Base-by-base conservation (phyloP, 192 early-diverging fungal species). In the Entomortierella chlamydospora region DNA sequence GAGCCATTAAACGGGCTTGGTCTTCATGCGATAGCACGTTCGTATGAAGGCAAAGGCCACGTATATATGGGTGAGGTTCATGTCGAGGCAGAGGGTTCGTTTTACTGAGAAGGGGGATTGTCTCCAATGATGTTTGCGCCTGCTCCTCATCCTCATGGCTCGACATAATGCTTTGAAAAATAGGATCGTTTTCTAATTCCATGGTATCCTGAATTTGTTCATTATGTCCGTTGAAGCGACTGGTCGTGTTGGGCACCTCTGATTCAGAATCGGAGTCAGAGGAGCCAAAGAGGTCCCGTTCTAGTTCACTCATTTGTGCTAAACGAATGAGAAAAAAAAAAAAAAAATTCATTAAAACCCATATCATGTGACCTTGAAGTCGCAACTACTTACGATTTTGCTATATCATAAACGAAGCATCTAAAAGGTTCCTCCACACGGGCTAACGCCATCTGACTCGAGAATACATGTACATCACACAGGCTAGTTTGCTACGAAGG, bases 151-250 rank as follows among this genome's bases (percentile, higher is more conserved):
- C 53, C 12, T 65, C 49, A 28, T 57, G 26, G 34, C 68, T 61
- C 11, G 59, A 56, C 76, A 79, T 79, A 42, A 79, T 79, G 63
- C 52, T 66, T 25, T 56, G 61, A 51, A 70, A 79, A n/a, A 79
- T 53, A 2, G 74, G 74, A 29, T 78, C 66, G 10, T 33, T 26
- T 10, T 61, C 50, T 4, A 34, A n/a, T 18, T 57, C 54, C 42
- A 64, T 47, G 12, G 42, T 25, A 15, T 72, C 42, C 30, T 49
- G 12, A 12, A 12, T 29, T 31, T 29, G 31, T 8, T 18, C 22
- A 30, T 29, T 34, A 2, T n/a, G n/a, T n/a, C n/a, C n/a, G n/a
- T 28, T 0, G 3, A 47, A 20, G 15, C 45, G 5, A 17, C 5
- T 4, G 20, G 12, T 47, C 15, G 15, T 20, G 15, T 4, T 47